Conservation (phyloP, 208 protist species). For the Trypanosoma platydactyli region DNA sequence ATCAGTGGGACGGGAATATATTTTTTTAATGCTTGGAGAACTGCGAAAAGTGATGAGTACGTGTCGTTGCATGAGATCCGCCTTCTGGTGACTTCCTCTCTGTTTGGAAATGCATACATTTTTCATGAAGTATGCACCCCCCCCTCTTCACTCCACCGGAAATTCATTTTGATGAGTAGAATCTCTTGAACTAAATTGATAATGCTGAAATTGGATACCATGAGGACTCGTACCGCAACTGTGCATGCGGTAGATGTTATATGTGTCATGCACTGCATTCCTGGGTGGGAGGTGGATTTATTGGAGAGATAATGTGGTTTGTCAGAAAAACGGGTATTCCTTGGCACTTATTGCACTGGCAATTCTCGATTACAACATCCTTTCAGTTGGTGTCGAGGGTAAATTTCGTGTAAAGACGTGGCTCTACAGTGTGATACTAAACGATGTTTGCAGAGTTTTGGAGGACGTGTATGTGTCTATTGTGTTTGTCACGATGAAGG, state of each 20-base stretch:
- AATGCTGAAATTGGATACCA: slow-evolving; percentile 91
- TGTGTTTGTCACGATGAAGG: slow-evolving; percentile 92
- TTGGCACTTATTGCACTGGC: slow-evolving; percentile 89
- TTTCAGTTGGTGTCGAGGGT: slow-evolving; percentile 95
- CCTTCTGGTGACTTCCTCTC: slow-evolving; percentile 79
- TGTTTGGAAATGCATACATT: slow-evolving; percentile 87
- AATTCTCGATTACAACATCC: slow-evolving; percentile 97
- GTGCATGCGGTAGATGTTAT: slow-evolving; percentile 93
- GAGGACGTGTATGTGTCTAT: slow-evolving; percentile 93
- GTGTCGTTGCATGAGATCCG: slow-evolving; percentile 55
- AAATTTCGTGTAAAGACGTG: slow-evolving; percentile 90
- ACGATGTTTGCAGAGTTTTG: slow-evolving; percentile 96
- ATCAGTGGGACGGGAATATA: slow-evolving; percentile 88
- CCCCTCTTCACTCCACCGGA: too few relatives aligned
- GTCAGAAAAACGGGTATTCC: slow-evolving; percentile 84
- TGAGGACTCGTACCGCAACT: slow-evolving; percentile 93
- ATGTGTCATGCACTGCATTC: slow-evolving; percentile 88
- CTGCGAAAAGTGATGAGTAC: slow-evolving; percentile 80
- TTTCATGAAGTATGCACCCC: slow-evolving; percentile 77
- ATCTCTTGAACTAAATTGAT: slow-evolving; percentile 88
- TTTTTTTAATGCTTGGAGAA: slow-evolving; percentile 76
- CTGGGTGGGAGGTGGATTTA: slow-evolving; percentile 73
- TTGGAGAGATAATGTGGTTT: slow-evolving; percentile 71
- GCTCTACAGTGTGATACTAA: slow-evolving; percentile 87
- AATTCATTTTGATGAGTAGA: slow-evolving; percentile 91